Conservation (phyloP, 2,329 filamentous ascomycete species). For the Mycosphaerella arachidis region DNA sequence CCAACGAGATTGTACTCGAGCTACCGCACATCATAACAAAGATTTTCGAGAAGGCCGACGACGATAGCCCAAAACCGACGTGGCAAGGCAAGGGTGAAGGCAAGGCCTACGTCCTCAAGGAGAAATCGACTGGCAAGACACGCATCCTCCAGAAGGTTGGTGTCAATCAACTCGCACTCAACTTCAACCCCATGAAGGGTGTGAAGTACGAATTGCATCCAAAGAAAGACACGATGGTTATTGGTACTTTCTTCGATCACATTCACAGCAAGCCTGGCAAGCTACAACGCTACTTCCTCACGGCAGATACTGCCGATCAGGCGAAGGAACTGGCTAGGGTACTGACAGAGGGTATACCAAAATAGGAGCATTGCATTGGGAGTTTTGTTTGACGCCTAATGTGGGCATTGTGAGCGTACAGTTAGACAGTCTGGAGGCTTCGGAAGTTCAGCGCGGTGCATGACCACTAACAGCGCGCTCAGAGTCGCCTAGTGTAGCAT, state of each 20-base stretch:
- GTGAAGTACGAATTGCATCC: conserved; percentile 16
- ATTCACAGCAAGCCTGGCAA: conserved; percentile 11
- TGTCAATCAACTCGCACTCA: conserved; percentile 14
- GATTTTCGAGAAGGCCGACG: conserved; percentile 51
- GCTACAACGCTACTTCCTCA: conserved; percentile 8
- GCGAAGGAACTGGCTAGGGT: conserved; percentile 7
- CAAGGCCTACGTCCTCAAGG: conserved; percentile 65
- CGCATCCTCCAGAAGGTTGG: conserved; percentile 65
- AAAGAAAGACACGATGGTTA: conserved; percentile 19
- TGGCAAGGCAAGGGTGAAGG: conserved; percentile 71
- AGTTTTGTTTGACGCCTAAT: neutral
- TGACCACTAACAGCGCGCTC: neutral
- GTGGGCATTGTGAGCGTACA: neutral
- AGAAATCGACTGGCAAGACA: conserved; percentile 63
- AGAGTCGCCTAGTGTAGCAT: neutral
- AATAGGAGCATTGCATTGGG: conserved; percentile 1
- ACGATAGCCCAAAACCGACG: conserved; percentile 49
- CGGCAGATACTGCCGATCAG: conserved; percentile 1
- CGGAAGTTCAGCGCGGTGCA: neutral
- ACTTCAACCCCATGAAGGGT: conserved; percentile 17
- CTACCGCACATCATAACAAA: conserved; percentile 62
- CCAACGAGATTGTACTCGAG: conserved; percentile 67
- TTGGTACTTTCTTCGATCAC: conserved; percentile 19
- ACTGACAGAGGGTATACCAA: conserved; percentile 4
- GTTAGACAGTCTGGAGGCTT: neutral